Evolutionary conservation across 169 alveolate species (phyloP), one percentile per base, ranked within the genome.

Genomic region (Eimeria nieschulzi): DNA sequence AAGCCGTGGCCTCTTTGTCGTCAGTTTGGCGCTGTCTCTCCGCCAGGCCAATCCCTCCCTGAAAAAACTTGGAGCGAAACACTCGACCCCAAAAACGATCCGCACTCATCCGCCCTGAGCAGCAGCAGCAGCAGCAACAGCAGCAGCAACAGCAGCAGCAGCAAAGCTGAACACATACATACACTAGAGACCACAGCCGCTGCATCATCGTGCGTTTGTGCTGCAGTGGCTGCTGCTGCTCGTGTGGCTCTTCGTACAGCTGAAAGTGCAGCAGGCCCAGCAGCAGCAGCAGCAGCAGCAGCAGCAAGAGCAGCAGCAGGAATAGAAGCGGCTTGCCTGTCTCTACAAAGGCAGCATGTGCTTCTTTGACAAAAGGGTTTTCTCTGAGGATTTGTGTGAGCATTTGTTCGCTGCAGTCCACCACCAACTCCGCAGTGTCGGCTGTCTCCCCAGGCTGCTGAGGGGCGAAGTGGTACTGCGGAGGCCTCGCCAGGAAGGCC

Each of bases 401-500:
- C 91, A 83, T 83, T 23, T 83, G 91, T 51, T 68, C 91, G 70
- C 70, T 83, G 70, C 91, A 83, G 54, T 83, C 80, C 54, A 83
- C 91, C 53, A 83, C 66, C 80, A 64, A 46, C 63, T 72, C 82
- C 59, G 82, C 54, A 2, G 54, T 7, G 59, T 55, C 59, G 13
- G 23, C 54, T 13, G 53, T 55, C 17, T 25, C 33, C 21, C 61
- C 61, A 10, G 61, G 21, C 55, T 72, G 82, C 61, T 23, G 82
- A 13, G 53, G 21, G 59, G 15, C 61, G n/a, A 72, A 17, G 13
- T 72, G 82, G 23, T 33, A 72, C 23, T 26, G 82, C 3, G 82
- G 82, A 26, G 82, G 82, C 59, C 82, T 51, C 5, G 82, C 23
- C 82, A 72, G 21, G 13, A 72, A 72, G 21, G 61, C 23, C 17